A percentile compares a stretch with the other conserved stretches of the same genome.
Conservation (phyloP, 2,329 filamentous ascomycete genomes). For the Eurotiales sp. region DNA sequence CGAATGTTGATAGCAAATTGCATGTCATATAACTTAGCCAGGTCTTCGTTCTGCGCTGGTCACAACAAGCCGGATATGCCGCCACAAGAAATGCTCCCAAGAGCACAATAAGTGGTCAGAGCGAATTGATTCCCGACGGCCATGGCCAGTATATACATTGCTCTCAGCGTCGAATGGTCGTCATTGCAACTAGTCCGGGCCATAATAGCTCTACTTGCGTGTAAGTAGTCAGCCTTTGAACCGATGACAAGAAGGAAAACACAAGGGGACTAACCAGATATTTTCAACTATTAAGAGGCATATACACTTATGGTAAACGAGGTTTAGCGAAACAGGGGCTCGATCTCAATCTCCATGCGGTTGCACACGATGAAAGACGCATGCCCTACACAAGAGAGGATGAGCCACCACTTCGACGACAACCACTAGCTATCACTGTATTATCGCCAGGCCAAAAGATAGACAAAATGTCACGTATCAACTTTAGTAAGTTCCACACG, state of each 20-base stretch:
- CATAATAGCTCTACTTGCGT: constrained; percentile 28
- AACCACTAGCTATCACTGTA: constrained; percentile 33
- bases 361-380: constrained; percentile 31
- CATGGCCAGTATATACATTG: not conserved
- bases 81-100: not conserved
- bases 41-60: constrained; percentile 5
- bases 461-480: constrained; percentile 34
- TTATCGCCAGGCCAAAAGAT: constrained; percentile 22
- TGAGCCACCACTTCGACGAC: constrained; percentile 34
- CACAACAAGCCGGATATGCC: not conserved
- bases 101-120: not conserved
- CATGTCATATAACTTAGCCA: not conserved
- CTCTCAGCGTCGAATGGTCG: constrained; percentile 4
- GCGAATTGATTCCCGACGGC: not conserved
- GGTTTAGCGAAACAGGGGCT: constrained; percentile 37
- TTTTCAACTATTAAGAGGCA: constrained; percentile 26
- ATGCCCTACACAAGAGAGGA: constrained; percentile 14
- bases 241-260: not conserved
- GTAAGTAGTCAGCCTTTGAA: constrained; percentile 20
- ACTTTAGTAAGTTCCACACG: constrained; percentile 39
- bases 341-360: constrained; percentile 32
- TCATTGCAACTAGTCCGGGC: not conserved
- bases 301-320: constrained; percentile 37
- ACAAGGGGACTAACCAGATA: too few relatives aligned
- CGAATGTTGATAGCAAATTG: not conserved